These are phyloP conservation scores for Malus orientalis DNA, from an alignment of 306 rosid genomes.

Conservation along the genomic window DNA sequence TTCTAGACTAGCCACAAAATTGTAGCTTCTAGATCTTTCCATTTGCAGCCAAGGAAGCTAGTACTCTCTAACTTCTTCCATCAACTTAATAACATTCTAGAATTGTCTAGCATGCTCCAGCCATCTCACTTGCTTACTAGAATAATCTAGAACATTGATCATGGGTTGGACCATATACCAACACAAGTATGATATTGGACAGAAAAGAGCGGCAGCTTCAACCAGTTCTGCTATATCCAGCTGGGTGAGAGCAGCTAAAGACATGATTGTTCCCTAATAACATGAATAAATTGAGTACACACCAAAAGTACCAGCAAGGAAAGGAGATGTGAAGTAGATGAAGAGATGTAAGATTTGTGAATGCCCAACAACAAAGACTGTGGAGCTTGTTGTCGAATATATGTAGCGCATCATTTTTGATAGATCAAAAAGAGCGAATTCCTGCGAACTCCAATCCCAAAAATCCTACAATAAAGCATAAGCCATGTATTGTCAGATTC, in stretches of 20 bases:
- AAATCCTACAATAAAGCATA: conserved; percentile 48
- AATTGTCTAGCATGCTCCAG: too few relatives aligned
- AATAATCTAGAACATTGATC: too few relatives aligned
- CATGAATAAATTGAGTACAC: conserved; percentile 9
- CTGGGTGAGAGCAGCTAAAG: conserved; percentile 66
- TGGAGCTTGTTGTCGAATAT: conserved; percentile 39
- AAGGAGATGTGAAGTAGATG: conserved; percentile 7
- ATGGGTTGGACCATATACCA: too few relatives aligned
- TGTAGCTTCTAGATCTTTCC: too few relatives aligned
- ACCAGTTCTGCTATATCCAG: conserved; percentile 60
- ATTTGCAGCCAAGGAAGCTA: too few relatives aligned
- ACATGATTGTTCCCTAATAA: conserved; percentile 77
- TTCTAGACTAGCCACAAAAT: too few relatives aligned
- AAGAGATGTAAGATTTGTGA: conserved; percentile 63
- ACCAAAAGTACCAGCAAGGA: conserved; percentile 4
- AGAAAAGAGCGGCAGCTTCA: conserved; percentile 81
- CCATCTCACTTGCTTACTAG: too few relatives aligned
- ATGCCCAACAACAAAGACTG: conserved; percentile 79
- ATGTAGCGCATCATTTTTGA: conserved; percentile 63
- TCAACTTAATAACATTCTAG: too few relatives aligned
- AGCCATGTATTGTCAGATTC: conserved; percentile 8
- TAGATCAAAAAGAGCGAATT: conserved; percentile 67
- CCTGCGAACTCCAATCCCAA: conserved; percentile 99
- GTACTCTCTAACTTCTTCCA: too few relatives aligned
- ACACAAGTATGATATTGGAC: conserved; percentile 62